Conservation (phyloP, 225 moss, liverwort and hornwort genomes). For the Physcomitrellopsis africana region DNA sequence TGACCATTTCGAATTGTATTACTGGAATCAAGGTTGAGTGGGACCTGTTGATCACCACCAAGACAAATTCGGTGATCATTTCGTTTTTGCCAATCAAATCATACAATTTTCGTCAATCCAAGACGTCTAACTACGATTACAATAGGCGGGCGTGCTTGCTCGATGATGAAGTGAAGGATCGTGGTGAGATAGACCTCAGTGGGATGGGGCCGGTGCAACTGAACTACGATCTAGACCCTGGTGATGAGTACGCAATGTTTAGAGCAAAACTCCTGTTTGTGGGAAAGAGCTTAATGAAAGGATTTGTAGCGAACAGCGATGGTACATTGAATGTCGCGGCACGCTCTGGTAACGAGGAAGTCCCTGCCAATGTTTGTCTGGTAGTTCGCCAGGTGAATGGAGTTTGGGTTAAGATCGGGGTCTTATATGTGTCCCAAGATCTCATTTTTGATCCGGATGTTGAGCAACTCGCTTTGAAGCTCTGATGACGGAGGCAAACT, state of each 20-base stretch:
- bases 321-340: background rate
- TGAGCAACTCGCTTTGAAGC: constrained; percentile 3
- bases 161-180: background rate
- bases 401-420: constrained; percentile 22
- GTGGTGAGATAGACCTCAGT: constrained; percentile 11
- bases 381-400: background rate
- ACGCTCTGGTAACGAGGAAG: background rate
- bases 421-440: constrained; percentile 12
- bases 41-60: constrained; percentile 17
- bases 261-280: background rate
- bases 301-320: background rate
- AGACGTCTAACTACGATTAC: background rate
- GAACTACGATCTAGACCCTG: background rate
- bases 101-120: background rate
- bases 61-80: constrained; percentile 17
- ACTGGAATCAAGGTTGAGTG: constrained; percentile 3
- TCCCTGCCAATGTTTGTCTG: constrained; percentile 27
- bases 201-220: too few relatives aligned
- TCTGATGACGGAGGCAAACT: background rate
- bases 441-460: background rate
- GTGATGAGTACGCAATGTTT: background rate
- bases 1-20: constrained; percentile 4
- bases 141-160: background rate
- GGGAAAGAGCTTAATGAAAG: constrained; percentile 6
- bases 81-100: background rate